Evolutionary conservation across 306 rosid genomes (phyloP).

Genomic region (Crataegus laevigata): DNA sequence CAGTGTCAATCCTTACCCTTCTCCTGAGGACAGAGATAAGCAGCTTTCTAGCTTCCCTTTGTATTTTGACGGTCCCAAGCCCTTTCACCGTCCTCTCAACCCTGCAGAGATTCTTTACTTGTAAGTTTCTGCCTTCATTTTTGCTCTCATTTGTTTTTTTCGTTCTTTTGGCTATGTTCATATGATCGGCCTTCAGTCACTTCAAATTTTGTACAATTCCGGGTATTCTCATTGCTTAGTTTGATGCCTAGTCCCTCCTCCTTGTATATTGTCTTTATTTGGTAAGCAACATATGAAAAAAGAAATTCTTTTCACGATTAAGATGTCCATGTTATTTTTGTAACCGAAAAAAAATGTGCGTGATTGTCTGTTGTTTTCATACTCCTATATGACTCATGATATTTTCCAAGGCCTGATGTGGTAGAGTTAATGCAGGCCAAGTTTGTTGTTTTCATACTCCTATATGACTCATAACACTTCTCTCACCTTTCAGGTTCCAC

Average conservation of each 20-base stretch:
- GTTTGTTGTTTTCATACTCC: conserved; percentile 96
- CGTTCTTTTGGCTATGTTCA: background rate
- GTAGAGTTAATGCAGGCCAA: conserved; percentile 60
- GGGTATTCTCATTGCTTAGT: background rate
- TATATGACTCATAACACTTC: no score
- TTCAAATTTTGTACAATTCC: background rate
- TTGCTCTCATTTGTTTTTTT: background rate
- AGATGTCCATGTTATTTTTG: background rate
- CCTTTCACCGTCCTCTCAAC: conserved; percentile 56
- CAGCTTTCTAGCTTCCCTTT: conserved; percentile 48
- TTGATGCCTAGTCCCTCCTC: background rate
- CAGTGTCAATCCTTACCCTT: conserved; percentile 70
- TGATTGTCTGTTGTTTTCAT: background rate
- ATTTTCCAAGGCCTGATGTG: background rate
- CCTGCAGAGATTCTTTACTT: conserved; percentile 83
- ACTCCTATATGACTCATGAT: background rate
- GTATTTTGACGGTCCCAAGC: conserved; percentile 57
- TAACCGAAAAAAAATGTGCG: background rate
- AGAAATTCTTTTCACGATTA: background rate
- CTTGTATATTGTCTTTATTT: background rate
- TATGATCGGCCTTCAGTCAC: background rate
- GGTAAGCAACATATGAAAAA: background rate
- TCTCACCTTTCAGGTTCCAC: background rate
- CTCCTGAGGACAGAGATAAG: conserved; percentile 26
- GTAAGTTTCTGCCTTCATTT: conserved; percentile 26